phyloP scores from a whole-genome alignment of 2,329 filamentous ascomycete genomes.

The Neophaeococcomyces mojaviensis region DNA sequence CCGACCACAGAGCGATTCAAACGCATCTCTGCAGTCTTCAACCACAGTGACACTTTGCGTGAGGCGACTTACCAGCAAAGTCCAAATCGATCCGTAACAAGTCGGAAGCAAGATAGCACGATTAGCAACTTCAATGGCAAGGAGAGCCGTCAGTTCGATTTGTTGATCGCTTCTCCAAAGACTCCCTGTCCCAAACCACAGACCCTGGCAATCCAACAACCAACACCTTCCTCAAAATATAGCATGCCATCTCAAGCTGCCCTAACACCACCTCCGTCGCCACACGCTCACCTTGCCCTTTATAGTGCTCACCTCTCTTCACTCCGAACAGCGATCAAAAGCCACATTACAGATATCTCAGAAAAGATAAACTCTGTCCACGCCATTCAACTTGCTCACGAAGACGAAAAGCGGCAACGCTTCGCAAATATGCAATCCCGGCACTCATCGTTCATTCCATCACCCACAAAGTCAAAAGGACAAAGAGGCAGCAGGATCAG shows the following conservation, averaged over 20 bases:
- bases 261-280: background rate
- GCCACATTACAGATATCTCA: background rate
- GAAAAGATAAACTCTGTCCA: background rate
- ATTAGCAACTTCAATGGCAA: too few species aligned
- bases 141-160: too few species aligned
- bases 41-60: background rate
- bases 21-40: slow-evolving; percentile 4
- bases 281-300: background rate
- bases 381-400: slow-evolving; percentile 1
- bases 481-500: background rate
- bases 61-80: background rate
- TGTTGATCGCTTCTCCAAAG: background rate
- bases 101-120: background rate
- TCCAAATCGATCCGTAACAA: background rate
- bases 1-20: slow-evolving; percentile 5
- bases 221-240: slow-evolving; percentile 2
- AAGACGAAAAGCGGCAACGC: background rate
- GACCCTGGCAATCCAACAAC: background rate
- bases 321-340: slow-evolving; percentile 7
- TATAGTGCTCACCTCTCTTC: slow-evolving; percentile 5
- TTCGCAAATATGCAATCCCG: background rate
- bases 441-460: too few species aligned
- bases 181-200: background rate
- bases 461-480: too few species aligned
- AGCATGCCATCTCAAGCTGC: background rate